Percentiles rank a stretch among this genome's conserved stretches.
Evolutionary conservation across 306 rosid genomes (phyloP).

Genomic region (Lathyrus aphaca): DNA sequence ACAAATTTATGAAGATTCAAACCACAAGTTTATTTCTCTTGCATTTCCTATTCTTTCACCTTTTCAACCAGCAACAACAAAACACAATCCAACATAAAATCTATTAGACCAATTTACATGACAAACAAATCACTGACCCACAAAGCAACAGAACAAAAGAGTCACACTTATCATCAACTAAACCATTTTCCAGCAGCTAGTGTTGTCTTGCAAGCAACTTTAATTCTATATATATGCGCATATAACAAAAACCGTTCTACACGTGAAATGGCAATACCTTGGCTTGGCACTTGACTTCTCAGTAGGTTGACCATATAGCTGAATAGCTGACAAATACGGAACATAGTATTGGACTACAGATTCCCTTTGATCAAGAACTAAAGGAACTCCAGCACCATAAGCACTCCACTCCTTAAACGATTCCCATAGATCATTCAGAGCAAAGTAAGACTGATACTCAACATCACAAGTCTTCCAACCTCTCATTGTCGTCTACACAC

Average conservation of each 20-base stretch:
- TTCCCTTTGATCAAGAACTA: conserved; percentile 65
- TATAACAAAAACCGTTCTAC: not conserved
- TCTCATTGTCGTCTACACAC: conserved; percentile 75
- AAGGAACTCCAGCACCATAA: conserved; percentile 91
- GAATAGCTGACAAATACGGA: conserved; percentile 91
- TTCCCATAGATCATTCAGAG: conserved; percentile 87
- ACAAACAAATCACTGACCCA: conserved; percentile 6
- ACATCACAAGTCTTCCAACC: conserved; percentile 77
- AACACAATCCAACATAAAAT: conserved; percentile 28
- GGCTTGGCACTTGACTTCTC: conserved; percentile 54
- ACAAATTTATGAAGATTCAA: conserved; percentile 4
- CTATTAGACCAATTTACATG: conserved; percentile 10
- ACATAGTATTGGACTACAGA: conserved; percentile 90
- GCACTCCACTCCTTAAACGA: conserved; percentile 92
- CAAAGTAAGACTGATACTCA: conserved; percentile 80
- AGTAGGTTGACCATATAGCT: conserved; percentile 67
- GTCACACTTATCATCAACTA: conserved; percentile 16
- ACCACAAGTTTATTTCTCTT: not conserved
- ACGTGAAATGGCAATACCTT: conserved; percentile 55
- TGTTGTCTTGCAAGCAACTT: not conserved
- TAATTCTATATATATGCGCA: not conserved
- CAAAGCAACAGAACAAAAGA: conserved; percentile 1
- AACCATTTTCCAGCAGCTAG: not conserved
- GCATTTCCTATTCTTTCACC: conserved; percentile 26
- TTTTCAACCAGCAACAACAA: conserved; percentile 20